Conservation (phyloP, 2,329 filamentous ascomycete species). For the Cryphonectria parasitica region DNA sequence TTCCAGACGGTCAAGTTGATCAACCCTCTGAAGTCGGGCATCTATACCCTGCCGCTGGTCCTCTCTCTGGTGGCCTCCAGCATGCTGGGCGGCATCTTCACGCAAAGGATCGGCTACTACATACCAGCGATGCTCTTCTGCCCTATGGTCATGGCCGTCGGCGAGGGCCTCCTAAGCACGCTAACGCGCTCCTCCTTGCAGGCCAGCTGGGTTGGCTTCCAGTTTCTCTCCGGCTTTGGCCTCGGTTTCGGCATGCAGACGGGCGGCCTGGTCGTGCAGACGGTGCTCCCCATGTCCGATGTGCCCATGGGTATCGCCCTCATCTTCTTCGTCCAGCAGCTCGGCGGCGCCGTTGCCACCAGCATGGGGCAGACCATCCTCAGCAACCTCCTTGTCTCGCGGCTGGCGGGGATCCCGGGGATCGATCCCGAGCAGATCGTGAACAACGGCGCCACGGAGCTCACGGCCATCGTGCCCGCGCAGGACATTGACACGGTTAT, state of each 20-base stretch:
- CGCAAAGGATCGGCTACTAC: slow-evolving; percentile 63
- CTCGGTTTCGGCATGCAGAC: slow-evolving; percentile 64
- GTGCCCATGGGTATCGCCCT: slow-evolving; percentile 60
- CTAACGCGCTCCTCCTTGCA: slow-evolving; percentile 51
- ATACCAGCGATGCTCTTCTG: slow-evolving; percentile 59
- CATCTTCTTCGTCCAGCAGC: slow-evolving; percentile 61
- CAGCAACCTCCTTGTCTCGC: slow-evolving; percentile 48
- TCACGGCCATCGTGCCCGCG: slow-evolving; percentile 56
- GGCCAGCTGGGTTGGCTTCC: slow-evolving; percentile 62
- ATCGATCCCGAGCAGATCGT: slow-evolving; percentile 49
- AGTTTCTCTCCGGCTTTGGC: slow-evolving; percentile 62
- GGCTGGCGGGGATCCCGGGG: slow-evolving; percentile 45
- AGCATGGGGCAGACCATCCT: slow-evolving; percentile 60
- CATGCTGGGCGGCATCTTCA: slow-evolving; percentile 51
- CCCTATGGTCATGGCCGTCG: slow-evolving; percentile 54
- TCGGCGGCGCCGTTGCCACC: slow-evolving; percentile 62
- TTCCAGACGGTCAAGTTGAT: slow-evolving; percentile 62
- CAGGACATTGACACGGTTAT: slow-evolving; percentile 58
- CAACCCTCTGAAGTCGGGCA: slow-evolving; percentile 57
- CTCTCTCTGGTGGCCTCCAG: slow-evolving; percentile 58
- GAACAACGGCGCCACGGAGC: slow-evolving; percentile 60
- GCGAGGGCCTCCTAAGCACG: slow-evolving; percentile 62
- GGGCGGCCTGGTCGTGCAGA: slow-evolving; percentile 59
- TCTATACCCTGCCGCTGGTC: slow-evolving; percentile 61
- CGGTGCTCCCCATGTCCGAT: slow-evolving; percentile 55